Percentiles rank a stretch among this genome's conserved stretches.
These are phyloP conservation scores for Brassica balearica DNA, from an alignment of 441 rosid species.

Conservation along the genomic window DNA sequence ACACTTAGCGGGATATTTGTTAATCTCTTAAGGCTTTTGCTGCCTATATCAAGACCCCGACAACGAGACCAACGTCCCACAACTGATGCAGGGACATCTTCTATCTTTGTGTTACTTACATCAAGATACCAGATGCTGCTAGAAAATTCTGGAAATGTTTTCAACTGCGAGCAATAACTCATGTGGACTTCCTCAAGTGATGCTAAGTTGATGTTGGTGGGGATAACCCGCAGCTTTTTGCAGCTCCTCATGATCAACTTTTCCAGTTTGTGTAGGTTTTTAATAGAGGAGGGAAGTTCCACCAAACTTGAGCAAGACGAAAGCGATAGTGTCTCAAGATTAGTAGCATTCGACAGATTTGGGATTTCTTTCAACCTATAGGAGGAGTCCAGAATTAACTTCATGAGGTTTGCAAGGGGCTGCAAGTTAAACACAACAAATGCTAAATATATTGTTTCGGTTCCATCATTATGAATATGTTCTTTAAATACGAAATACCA, in stretches of 20 bases:
- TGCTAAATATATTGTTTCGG: too few species aligned
- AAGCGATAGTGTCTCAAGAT: neutral
- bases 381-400: too few species aligned
- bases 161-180: neutral
- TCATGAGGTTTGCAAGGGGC: too few species aligned
- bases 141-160: neutral
- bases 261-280: neutral
- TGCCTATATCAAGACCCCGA: neutral
- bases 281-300: neutral
- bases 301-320: neutral
- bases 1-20: too few species aligned
- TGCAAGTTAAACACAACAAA: too few species aligned
- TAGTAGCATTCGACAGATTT: neutral
- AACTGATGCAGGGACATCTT: neutral
- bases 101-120: neutral
- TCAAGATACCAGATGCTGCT: neutral
- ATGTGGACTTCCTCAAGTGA: neutral
- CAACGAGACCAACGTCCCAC: too few species aligned
- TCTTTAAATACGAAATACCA: too few species aligned
- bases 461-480: too few species aligned
- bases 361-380: conserved; percentile 15
- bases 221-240: neutral
- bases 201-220: neutral
- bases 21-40: too few species aligned
- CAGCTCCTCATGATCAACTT: neutral